Percentiles rank a stretch among this genome's conserved stretches.
phyloP scores from a whole-genome alignment of 1,284 basidiomycete genomes.

The Malassezia japonica region DNA sequence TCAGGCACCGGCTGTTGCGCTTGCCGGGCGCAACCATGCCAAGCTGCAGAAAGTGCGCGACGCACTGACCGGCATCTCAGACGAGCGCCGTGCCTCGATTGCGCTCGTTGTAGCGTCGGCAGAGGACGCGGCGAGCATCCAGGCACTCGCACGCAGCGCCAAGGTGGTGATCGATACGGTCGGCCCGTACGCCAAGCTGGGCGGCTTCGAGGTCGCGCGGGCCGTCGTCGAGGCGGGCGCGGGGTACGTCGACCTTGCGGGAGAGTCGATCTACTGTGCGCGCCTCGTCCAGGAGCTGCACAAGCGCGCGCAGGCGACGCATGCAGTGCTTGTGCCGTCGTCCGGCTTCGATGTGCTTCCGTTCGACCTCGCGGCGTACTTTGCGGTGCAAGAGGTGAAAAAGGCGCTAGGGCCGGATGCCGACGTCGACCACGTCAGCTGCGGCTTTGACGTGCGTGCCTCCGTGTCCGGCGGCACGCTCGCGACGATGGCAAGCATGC shows the following conservation, averaged over 20 bases:
- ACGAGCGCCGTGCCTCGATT: slow-evolving; percentile 16
- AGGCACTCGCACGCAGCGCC: slow-evolving; percentile 19
- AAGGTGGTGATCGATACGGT: slow-evolving; percentile 32
- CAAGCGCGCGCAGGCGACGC: slow-evolving; percentile 59
- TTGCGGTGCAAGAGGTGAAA: slow-evolving; percentile 55
- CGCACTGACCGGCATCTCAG: slow-evolving; percentile 13
- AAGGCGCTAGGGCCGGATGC: slow-evolving; percentile 46
- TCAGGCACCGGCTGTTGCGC: slow-evolving; percentile 22
- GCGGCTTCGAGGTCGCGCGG: slow-evolving; percentile 46
- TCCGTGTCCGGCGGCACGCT: slow-evolving; percentile 64
- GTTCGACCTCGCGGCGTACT: slow-evolving; percentile 57
- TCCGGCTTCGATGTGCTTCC: slow-evolving; percentile 61
- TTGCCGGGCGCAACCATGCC: slow-evolving; percentile 32
- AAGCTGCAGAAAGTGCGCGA: slow-evolving; percentile 22
- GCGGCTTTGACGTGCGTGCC: slow-evolving; percentile 52
- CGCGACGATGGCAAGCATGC: slow-evolving; percentile 53
- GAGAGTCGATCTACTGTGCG: slow-evolving; percentile 53
- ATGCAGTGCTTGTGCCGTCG: slow-evolving; percentile 61
- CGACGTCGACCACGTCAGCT: slow-evolving; percentile 20
- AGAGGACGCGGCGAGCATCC: slow-evolving; percentile 19
- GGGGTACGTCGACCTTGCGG: slow-evolving; percentile 60
- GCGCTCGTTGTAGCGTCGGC: slow-evolving; percentile 26
- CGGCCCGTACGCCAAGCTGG: slow-evolving; percentile 29
- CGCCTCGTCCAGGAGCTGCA: slow-evolving; percentile 58
- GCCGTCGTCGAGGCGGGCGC: slow-evolving; percentile 55